phyloP scores from a whole-genome alignment of 495 filamentous ascomycete species.

The Corynascus novoguineensis region DNA sequence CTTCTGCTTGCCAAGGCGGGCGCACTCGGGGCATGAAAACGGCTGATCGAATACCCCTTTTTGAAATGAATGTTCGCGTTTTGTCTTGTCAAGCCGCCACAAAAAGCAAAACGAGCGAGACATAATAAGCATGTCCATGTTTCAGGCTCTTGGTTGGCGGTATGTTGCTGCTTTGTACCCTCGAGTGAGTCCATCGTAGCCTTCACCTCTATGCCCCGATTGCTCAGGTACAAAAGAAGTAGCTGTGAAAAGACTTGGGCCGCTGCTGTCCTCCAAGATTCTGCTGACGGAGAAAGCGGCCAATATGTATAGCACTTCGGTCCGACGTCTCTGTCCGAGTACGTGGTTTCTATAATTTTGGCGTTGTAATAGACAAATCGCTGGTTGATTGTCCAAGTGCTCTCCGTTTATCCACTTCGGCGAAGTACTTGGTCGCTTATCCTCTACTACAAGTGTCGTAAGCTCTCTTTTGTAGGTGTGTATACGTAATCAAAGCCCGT shows the following conservation, averaged over 20 bases:
- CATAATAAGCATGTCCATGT: neutral
- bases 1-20: neutral
- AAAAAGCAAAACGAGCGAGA: neutral
- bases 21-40: neutral
- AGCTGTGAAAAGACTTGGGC: neutral
- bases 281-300: neutral
- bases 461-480: too few relatives aligned
- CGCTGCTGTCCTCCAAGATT: neutral
- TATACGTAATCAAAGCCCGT: too few relatives aligned
- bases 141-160: neutral
- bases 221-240: neutral
- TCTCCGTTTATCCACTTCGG: neutral
- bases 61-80: neutral
- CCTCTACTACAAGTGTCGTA: too few relatives aligned
- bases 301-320: neutral
- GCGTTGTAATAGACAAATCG: neutral
- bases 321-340: too few relatives aligned
- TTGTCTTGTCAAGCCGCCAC: neutral
- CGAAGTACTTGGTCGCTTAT: conserved; percentile 4
- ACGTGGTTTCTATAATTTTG: neutral
- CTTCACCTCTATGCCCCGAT: neutral
- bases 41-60: neutral
- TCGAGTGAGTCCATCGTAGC: neutral
- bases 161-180: neutral
- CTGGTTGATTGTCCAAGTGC: conserved; percentile 8